Conservation (phyloP, 1,139 yeast species). For the Candida glucosophila region DNA sequence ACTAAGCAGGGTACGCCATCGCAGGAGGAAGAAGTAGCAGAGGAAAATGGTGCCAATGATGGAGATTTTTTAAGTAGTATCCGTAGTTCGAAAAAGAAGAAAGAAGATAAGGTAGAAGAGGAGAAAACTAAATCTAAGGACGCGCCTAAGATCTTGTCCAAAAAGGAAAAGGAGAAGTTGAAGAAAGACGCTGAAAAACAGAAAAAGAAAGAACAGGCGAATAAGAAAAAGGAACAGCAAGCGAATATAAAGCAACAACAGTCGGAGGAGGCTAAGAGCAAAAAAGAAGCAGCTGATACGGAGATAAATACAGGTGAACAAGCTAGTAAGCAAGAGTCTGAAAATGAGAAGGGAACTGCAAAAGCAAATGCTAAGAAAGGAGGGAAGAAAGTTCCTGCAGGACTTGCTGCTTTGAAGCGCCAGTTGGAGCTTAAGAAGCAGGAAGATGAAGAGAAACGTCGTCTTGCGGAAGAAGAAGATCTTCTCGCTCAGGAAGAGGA, state of each 20-base stretch:
- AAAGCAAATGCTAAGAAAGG: slow-evolving; percentile 40
- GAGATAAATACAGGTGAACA: slow-evolving; percentile 26
- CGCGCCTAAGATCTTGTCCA: slow-evolving; percentile 74
- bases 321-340: slow-evolving; percentile 29
- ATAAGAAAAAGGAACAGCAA: slow-evolving; percentile 63
- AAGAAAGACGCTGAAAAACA: slow-evolving; percentile 97
- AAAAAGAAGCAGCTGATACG: slow-evolving; percentile 42
- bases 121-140: slow-evolving; percentile 36
- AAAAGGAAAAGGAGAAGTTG: slow-evolving; percentile 95
- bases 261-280: slow-evolving; percentile 55
- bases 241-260: slow-evolving; percentile 60
- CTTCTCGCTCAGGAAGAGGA: slow-evolving; percentile 55
- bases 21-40: slow-evolving; percentile 11
- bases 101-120: slow-evolving; percentile 49
- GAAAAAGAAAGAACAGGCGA: slow-evolving; percentile 85
- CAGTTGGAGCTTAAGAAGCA: slow-evolving; percentile 86
- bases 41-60: slow-evolving; percentile 31
- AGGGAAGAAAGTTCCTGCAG: slow-evolving; percentile 69
- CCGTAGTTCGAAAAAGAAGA: slow-evolving; percentile 71
- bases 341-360: slow-evolving; percentile 17
- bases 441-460: slow-evolving; percentile 62
- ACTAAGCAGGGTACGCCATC: slow-evolving; percentile 9
- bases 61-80: slow-evolving; percentile 78
- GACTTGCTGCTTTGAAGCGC: slow-evolving; percentile 70
- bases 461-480: slow-evolving; percentile 64